phyloP scores from a whole-genome alignment of 768 basidiomycete species.

The Paxillus rubicundulus region DNA sequence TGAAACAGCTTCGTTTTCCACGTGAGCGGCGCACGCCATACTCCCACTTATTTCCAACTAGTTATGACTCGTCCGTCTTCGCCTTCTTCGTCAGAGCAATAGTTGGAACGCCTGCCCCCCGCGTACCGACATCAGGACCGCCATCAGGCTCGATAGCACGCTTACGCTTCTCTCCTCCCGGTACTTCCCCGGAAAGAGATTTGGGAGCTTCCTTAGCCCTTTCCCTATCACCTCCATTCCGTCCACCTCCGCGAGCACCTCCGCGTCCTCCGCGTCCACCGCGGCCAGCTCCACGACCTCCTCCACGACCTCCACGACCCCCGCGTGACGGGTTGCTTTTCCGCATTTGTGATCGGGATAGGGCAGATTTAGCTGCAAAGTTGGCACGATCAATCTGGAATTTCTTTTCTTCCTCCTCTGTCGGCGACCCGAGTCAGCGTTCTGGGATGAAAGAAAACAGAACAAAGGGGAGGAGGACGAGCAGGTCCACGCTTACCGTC shows the following conservation, averaged over 20 bases:
- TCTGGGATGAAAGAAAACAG: no score
- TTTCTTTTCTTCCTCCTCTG: constrained; percentile 69
- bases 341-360: constrained; percentile 39
- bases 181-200: constrained; percentile 38
- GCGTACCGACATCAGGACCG: constrained; percentile 62
- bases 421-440: neutral
- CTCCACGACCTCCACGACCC: constrained; percentile 43
- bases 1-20: neutral
- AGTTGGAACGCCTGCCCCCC: constrained; percentile 58
- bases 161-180: constrained; percentile 72
- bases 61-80: constrained; percentile 37
- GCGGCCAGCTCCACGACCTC: constrained; percentile 38
- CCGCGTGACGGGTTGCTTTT: constrained; percentile 40
- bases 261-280: constrained; percentile 34
- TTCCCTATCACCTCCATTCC: constrained; percentile 24
- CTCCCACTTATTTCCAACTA: neutral
- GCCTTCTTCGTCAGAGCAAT: constrained; percentile 40
- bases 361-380: constrained; percentile 53
- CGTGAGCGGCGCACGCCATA: neutral
- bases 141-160: constrained; percentile 77
- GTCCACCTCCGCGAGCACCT: constrained; percentile 34
- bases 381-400: constrained; percentile 77
- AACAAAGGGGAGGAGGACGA: no score
- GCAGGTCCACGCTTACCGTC: constrained; percentile 43
- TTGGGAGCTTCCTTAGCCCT: constrained; percentile 19